phyloP scores from a whole-genome alignment of 495 filamentous ascomycete genomes.

The Aspergillus conjunctus region DNA sequence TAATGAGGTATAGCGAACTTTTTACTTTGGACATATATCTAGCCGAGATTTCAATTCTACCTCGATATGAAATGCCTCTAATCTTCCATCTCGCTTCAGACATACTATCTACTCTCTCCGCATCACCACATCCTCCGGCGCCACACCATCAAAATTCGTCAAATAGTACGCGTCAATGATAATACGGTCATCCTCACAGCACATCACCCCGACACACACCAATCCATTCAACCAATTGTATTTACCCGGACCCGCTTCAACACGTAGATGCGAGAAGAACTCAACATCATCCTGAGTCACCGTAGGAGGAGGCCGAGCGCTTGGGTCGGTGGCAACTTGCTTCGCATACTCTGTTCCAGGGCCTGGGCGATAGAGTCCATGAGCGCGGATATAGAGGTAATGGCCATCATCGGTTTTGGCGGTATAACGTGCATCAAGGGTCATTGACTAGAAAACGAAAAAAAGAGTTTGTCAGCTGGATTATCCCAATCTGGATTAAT shows the following conservation, averaged over 20 bases:
- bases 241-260: slow-evolving; percentile 32
- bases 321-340: slow-evolving; percentile 27
- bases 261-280: slow-evolving; percentile 36
- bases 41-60: too few species aligned
- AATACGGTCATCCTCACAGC: slow-evolving; percentile 33
- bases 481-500: too few species aligned
- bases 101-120: slow-evolving; percentile 17
- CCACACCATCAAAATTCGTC: slow-evolving; percentile 34
- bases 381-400: slow-evolving; percentile 37
- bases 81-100: too few species aligned
- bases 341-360: slow-evolving; percentile 35
- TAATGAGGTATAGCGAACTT: too few species aligned
- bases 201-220: slow-evolving; percentile 39
- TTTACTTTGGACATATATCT: too few species aligned
- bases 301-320: slow-evolving; percentile 21
- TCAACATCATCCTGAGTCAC: slow-evolving; percentile 36
- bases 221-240: slow-evolving; percentile 42
- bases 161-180: slow-evolving; percentile 40
- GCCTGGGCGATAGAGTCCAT: slow-evolving; percentile 37
- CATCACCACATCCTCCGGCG: slow-evolving; percentile 34
- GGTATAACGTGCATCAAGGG: slow-evolving; percentile 37
- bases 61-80: too few species aligned
- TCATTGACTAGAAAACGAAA: slow-evolving; percentile 36
- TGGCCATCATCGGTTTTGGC: slow-evolving; percentile 30
- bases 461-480: too few species aligned